Evolutionary conservation across 2,329 filamentous ascomycete genomes (phyloP).

Genomic region (Pyrenochaeta sp.): DNA sequence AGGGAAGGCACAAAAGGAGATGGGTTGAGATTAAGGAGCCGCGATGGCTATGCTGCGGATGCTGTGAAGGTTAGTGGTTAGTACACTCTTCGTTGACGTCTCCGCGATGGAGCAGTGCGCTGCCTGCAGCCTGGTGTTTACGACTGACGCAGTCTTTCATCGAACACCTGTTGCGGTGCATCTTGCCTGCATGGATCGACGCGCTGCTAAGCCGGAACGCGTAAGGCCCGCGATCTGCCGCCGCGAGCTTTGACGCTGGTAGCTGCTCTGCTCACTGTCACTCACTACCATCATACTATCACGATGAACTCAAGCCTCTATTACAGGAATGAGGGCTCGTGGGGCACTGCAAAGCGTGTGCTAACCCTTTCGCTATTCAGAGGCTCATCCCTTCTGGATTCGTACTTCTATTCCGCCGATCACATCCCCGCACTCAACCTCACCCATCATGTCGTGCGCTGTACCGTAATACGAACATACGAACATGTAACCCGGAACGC

Average conservation of each 20-base stretch:
- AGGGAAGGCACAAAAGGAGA: constrained; percentile 15
- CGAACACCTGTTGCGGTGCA: constrained; percentile 12
- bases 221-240: constrained; percentile 8
- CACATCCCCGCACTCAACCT: constrained; percentile 8
- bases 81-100: constrained; percentile 16
- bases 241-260: not conserved
- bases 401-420: not conserved
- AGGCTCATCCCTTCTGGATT: not conserved
- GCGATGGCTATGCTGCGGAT: constrained; percentile 7
- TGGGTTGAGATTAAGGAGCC: constrained; percentile 6
- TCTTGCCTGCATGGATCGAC: constrained; percentile 14
- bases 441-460: constrained; percentile 10
- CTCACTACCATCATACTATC: not conserved
- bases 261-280: not conserved
- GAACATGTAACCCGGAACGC: not conserved
- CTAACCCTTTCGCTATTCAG: not conserved
- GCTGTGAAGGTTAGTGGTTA: constrained; percentile 30
- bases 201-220: constrained; percentile 16
- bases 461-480: constrained; percentile 2
- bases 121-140: constrained; percentile 28
- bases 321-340: too few species aligned
- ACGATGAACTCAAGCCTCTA: not conserved
- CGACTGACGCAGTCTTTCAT: constrained; percentile 16
- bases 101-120: constrained; percentile 11
- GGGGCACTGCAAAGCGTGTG: not conserved